A percentile compares a stretch with the other conserved stretches of the same genome.
phyloP scores from a whole-genome alignment of 192 early-diverging fungal species.

The Kickxella alabastrina region DNA sequence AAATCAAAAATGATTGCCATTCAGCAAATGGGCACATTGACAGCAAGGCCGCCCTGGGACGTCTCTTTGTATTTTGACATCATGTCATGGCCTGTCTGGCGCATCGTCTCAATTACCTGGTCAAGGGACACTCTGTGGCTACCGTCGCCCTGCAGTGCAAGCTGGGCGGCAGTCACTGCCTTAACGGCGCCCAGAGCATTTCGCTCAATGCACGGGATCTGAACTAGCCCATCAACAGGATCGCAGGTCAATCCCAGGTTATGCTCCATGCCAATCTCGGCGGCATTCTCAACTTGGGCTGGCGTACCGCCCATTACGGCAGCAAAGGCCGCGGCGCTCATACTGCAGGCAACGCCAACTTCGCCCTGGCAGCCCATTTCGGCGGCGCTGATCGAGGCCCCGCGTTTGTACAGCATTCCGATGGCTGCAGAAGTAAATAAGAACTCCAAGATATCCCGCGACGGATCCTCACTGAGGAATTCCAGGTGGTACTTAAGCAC shows the following conservation, averaged over 20 bases:
- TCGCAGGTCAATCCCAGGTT: slow-evolving; percentile 83
- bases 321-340: slow-evolving; percentile 91
- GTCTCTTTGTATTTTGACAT: slow-evolving; percentile 98
- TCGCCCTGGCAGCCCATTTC: slow-evolving; percentile 99
- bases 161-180: slow-evolving; percentile 91
- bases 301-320: slow-evolving; percentile 94
- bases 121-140: slow-evolving; percentile 86
- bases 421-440: slow-evolving; percentile 89
- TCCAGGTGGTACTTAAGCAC: slow-evolving; percentile 95
- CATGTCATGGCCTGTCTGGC: slow-evolving; percentile 89
- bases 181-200: slow-evolving; percentile 94
- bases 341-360: slow-evolving; percentile 95
- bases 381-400: slow-evolving; percentile 89
- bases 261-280: slow-evolving; percentile 95
- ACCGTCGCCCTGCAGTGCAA: slow-evolving; percentile 93
- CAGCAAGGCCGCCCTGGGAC: slow-evolving; percentile 85
- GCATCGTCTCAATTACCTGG: slow-evolving; percentile 94
- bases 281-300: slow-evolving; percentile 90
- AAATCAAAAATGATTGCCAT: not conserved
- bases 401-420: slow-evolving; percentile 96
- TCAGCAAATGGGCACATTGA: slow-evolving; percentile 80
- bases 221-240: slow-evolving; percentile 87
- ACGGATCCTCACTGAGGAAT: slow-evolving; percentile 83
- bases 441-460: slow-evolving; percentile 87
- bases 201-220: slow-evolving; percentile 95